Base-by-base conservation (phyloP, 2,329 filamentous ascomycete genomes). In the Botrytis cinerea region DNA sequence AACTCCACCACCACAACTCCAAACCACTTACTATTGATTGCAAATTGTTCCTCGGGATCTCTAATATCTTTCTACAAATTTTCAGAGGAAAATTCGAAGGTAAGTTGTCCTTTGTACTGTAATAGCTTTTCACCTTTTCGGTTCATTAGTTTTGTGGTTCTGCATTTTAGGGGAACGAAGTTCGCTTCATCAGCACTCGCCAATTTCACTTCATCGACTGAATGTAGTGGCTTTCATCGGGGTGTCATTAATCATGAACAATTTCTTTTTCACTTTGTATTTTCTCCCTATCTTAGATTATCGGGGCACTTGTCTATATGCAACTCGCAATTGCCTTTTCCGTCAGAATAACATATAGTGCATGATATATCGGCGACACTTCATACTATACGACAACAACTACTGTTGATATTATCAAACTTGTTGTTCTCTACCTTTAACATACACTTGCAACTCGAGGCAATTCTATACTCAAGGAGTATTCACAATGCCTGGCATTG, bases 161-260 rank as follows among this genome's bases (percentile, higher is more conserved):
- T 68, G 38, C 14, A 46, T 22, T 45, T 40, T 28, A 40, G 62
- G 62, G 71, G 51, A 40, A 32, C 40, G 25, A 51, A 16, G 43
- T 43, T 68, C 63, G 46, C 71, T 72, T 72, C 62, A 32, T 69
- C 66, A 69, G 48, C 48, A 43, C 66, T 45, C 66, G 12, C 22
- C 48, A 61, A 48, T 22, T 59, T 68, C 18, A 35, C 63, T 68
- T 68, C 62, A 69, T 72, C 51, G 7, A 48, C 25, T 28, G 46
- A 35, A 48, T 48, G 54, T 61, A 20, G 28, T 38, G 6, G 20
- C 25, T n/a, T 70, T 25, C 38, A 67, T 72, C 6, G 10, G 3
- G 22, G 18, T 35, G 8, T 46, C 40, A 61, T 59, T 10, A 8
- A 32, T 4, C 18, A 69, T n/a, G n/a, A 57, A 57, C 4, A 9